A percentile compares a stretch with the other conserved stretches of the same genome.
phyloP scores from a whole-genome alignment of 2,329 filamentous ascomycete genomes.

The Nemania bipapillata region DNA sequence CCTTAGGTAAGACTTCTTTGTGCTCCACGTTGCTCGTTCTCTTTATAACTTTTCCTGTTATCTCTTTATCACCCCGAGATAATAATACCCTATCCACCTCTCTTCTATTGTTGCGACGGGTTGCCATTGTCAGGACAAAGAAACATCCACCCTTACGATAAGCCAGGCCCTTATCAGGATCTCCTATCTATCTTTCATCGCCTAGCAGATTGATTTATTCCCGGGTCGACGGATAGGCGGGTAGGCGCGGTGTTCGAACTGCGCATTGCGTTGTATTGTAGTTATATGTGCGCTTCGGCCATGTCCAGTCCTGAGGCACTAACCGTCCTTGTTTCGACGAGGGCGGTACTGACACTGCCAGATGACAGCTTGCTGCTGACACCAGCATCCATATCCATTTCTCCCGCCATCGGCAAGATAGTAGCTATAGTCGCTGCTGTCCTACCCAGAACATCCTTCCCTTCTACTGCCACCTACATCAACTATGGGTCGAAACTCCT shows the following conservation, averaged over 20 bases:
- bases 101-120: background rate
- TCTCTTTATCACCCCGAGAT: constrained; percentile 21
- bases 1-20: constrained; percentile 5
- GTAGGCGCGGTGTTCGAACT: constrained; percentile 1
- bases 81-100: constrained; percentile 5
- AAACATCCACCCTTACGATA: constrained; percentile 2
- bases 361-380: constrained; percentile 72
- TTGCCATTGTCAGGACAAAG: background rate
- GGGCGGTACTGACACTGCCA: constrained; percentile 80
- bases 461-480: constrained; percentile 75
- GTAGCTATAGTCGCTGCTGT: constrained; percentile 77
- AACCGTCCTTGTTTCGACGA: constrained; percentile 83
- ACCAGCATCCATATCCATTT: constrained; percentile 85
- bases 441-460: constrained; percentile 79
- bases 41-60: constrained; percentile 6
- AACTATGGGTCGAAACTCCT: constrained; percentile 88
- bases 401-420: constrained; percentile 83
- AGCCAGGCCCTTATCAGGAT: constrained; percentile 11
- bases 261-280: constrained; percentile 14
- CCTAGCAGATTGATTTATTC: background rate
- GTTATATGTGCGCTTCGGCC: constrained; percentile 39
- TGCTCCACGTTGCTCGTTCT: background rate
- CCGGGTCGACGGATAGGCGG: background rate
- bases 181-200: background rate
- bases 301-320: constrained; percentile 55